Conservation (phyloP, 495 filamentous ascomycete species). For the Hypoxylon fuscum region DNA sequence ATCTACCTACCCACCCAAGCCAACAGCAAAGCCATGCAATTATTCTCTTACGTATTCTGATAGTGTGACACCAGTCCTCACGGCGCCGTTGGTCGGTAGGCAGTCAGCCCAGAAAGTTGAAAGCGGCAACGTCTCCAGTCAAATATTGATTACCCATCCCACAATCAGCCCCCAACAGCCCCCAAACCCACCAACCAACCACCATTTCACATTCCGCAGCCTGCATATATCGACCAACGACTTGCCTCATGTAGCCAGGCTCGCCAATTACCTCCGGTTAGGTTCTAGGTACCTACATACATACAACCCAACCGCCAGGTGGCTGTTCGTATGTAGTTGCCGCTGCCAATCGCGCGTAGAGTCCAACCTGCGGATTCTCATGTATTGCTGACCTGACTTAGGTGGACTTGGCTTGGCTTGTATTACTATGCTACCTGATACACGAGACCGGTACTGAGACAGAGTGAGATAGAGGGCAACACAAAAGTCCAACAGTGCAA, state of each 20-base stretch:
- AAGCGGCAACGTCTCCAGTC: conserved; percentile 25
- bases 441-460: neutral
- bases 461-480: neutral
- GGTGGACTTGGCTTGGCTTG: neutral
- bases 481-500: neutral
- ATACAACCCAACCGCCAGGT: neutral
- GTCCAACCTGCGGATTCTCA: neutral
- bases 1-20: too few relatives aligned
- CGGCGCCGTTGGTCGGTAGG: neutral
- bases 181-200: conserved; percentile 8
- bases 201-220: conserved; percentile 13
- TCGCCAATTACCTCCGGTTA: neutral
- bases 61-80: neutral
- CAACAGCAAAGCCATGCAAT: neutral
- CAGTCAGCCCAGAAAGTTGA: neutral
- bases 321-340: neutral
- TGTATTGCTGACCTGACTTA: neutral
- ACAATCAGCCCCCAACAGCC: conserved; percentile 5
- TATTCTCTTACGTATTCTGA: neutral
- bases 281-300: neutral
- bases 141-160: conserved; percentile 11
- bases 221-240: conserved; percentile 1
- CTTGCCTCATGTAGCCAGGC: neutral
- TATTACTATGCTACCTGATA: neutral
- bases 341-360: neutral